These are phyloP conservation scores for Fusarium liriodendri DNA, from an alignment of 2,329 filamentous ascomycete genomes.

Conservation along the genomic window DNA sequence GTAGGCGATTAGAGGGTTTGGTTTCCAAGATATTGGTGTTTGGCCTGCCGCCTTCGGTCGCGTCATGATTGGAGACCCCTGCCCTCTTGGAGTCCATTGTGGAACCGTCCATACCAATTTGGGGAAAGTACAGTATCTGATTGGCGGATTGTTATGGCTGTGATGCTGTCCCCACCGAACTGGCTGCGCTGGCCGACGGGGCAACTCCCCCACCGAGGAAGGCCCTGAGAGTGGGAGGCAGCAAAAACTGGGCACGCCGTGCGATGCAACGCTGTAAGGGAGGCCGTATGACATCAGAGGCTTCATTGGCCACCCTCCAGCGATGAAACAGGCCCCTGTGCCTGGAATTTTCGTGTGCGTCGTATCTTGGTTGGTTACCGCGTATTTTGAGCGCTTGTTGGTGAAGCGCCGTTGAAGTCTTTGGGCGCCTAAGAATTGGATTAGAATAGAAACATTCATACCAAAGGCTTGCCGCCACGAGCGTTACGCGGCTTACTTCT, in stretches of 20 bases:
- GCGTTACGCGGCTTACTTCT: neutral
- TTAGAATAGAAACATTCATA: conserved; percentile 7
- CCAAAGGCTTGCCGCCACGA: neutral
- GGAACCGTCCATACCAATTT: conserved; percentile 3
- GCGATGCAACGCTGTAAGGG: conserved; percentile 6
- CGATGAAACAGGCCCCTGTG: conserved; percentile 39
- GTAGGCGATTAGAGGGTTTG: conserved; percentile 14
- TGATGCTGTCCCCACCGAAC: neutral
- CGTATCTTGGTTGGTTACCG: conserved; percentile 29
- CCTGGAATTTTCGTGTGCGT: conserved; percentile 18
- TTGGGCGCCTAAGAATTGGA: neutral
- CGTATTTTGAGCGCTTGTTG: neutral
- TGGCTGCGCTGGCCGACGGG: conserved; percentile 6
- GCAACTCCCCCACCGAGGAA: neutral
- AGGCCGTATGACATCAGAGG: conserved; percentile 51
- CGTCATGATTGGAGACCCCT: conserved; percentile 36
- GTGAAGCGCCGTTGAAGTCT: conserved; percentile 2
- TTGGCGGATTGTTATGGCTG: neutral
- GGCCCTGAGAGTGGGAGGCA: neutral
- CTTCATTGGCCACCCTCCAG: conserved; percentile 43
- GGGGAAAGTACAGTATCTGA: neutral
- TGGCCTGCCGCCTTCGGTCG: conserved; percentile 20
- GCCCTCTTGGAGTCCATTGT: neutral
- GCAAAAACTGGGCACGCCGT: conserved; percentile 24
- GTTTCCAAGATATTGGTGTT: conserved; percentile 38